Evolutionary conservation across 768 basidiomycete genomes (phyloP), one percentile per base, ranked within the genome.

Genomic region (Termitomyces sp.): DNA sequence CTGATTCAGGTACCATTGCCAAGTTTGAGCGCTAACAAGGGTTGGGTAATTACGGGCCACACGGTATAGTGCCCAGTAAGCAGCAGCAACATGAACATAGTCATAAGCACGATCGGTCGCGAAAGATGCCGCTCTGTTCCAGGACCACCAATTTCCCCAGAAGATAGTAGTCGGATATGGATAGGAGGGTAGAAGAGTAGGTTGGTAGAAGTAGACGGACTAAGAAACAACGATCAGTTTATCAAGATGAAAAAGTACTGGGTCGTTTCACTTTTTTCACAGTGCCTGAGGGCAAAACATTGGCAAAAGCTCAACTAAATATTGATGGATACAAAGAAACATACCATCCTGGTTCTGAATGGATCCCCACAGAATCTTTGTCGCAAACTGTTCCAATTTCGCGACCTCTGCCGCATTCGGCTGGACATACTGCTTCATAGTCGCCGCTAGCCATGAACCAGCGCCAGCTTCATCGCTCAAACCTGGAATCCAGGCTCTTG

Each of bases 391-490:
- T 61, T 84, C 82, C 62, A 83, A 63, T 66, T 82, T 82, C 1
- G 73, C 66, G 7, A 83, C 80, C 66, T 84, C 83, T n/a, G 71
- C 73, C 0, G 79, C 80, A 60, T 73, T 78, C 1, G 83, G 83
- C 59, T 82, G 81, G 1, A 73, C 79, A 61, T 70, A 84, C 63
- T 84, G 80, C 60, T 83, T 84, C 81, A 83, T 79, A 3, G 77
- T 69, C 18, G 79, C 82, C 8, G 83, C 81, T 15, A 84, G 64
- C 81, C 81, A 83, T 24, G 81, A 82, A 12, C 81, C 82, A 0
- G 83, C 82, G 31, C 83, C 83, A n/a, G 79, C 83, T 66, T 84
- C 83, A 61, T 84, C 82, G 52, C 80, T 82, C 59, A 83, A 63
- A 0, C 83, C 83, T n/a, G 81, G 77, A 54, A 84, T 84, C 83